Evolutionary conservation across 2,329 filamentous ascomycete genomes (phyloP).

Genomic region (Gliomastix tumulicola): DNA sequence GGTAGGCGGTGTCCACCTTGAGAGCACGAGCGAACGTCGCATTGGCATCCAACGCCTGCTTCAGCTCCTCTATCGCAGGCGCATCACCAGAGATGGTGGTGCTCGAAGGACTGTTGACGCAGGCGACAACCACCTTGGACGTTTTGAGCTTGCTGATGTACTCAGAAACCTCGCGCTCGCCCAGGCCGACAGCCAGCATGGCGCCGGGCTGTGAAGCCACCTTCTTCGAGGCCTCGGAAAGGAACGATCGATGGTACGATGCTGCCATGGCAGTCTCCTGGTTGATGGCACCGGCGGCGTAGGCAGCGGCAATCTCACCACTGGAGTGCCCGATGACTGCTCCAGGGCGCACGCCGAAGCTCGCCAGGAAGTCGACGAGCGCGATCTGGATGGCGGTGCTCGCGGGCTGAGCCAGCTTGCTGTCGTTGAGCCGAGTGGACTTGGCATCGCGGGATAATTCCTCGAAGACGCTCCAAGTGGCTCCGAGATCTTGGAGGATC

Average conservation of each 20-base stretch:
- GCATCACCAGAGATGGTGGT: slow-evolving; percentile 39
- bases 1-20: slow-evolving; percentile 8
- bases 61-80: slow-evolving; percentile 8
- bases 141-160: slow-evolving; percentile 23
- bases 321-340: slow-evolving; percentile 27
- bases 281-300: slow-evolving; percentile 16
- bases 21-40: slow-evolving; percentile 7
- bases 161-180: not conserved
- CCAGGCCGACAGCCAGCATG: slow-evolving; percentile 28
- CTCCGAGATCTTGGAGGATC: slow-evolving; percentile 3
- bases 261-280: slow-evolving; percentile 6
- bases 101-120: slow-evolving; percentile 40
- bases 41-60: not conserved
- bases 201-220: slow-evolving; percentile 11
- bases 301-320: slow-evolving; percentile 31
- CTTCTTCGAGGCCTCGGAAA: slow-evolving; percentile 9
- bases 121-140: slow-evolving; percentile 18
- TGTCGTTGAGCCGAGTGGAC: slow-evolving; percentile 10
- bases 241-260: slow-evolving; percentile 4
- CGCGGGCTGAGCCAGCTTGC: slow-evolving; percentile 23
- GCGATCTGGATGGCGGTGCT: slow-evolving; percentile 34
- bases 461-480: slow-evolving; percentile 7
- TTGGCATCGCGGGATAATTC: slow-evolving; percentile 8
- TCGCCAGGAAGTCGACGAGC: slow-evolving; percentile 24
- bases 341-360: slow-evolving; percentile 15